Conservation (phyloP, 805 yeast species). For the Metschnikowia kunwiensis region DNA sequence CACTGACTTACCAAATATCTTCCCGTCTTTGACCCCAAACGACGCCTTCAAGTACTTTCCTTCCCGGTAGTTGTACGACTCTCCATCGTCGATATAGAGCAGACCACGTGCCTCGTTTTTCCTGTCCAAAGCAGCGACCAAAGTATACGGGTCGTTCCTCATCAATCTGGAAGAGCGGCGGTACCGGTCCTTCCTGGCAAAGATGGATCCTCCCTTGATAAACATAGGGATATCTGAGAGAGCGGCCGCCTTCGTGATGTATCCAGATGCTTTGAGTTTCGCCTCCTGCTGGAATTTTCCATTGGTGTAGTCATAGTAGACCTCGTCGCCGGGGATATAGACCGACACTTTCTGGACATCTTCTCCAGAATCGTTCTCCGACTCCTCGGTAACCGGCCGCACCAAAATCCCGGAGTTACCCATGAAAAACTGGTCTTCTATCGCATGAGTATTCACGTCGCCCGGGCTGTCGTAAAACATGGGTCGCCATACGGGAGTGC, state of each 20-base stretch:
- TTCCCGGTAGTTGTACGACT: constrained; percentile 52
- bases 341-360: no score
- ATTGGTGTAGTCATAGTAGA: constrained; percentile 54
- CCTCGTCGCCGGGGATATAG: constrained; percentile 52
- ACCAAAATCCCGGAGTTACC: constrained; percentile 71
- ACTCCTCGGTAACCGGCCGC: constrained; percentile 72
- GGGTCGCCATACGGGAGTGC: constrained; percentile 72
- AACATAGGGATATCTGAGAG: constrained; percentile 67
- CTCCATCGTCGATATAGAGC: constrained; percentile 84
- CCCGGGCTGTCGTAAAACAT: constrained; percentile 55
- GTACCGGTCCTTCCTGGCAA: constrained; percentile 64
- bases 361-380: constrained; percentile 31
- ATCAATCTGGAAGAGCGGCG: constrained; percentile 78
- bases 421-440: constrained; percentile 82
- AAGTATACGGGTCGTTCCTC: constrained; percentile 76
- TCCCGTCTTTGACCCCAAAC: constrained; percentile 25
- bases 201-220: constrained; percentile 74
- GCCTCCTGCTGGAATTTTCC: constrained; percentile 19
- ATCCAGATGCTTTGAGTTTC: constrained; percentile 25
- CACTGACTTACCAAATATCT: constrained; percentile 6
- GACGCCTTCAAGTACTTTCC: constrained; percentile 49
- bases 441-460: constrained; percentile 45
- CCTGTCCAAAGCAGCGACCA: constrained; percentile 56
- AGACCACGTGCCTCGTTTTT: constrained; percentile 52
- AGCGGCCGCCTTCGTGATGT: constrained; percentile 38